These are phyloP conservation scores for Excoecaria cochinchinensis DNA, from an alignment of 345 rosid genomes.

Conservation along the genomic window DNA sequence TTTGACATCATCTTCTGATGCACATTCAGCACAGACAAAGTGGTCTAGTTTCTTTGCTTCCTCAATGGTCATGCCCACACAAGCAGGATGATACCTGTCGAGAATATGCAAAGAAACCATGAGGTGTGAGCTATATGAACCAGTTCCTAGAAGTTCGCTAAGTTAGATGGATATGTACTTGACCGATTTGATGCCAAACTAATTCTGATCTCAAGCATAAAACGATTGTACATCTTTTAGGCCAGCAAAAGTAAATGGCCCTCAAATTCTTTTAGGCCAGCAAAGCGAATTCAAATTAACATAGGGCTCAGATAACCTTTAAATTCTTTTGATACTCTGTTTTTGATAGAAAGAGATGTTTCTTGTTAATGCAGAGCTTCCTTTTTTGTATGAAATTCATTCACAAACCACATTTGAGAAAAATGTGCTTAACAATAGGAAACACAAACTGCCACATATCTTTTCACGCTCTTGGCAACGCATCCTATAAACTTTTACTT, in stretches of 20 bases:
- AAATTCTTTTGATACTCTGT: not conserved
- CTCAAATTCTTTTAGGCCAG: not conserved
- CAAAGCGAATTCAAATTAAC: not conserved
- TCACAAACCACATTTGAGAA: not conserved
- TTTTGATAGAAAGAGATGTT: not conserved
- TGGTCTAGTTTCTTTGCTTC: constrained; percentile 76
- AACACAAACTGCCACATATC: not conserved
- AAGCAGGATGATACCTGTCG: constrained; percentile 86
- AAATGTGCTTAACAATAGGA: not conserved
- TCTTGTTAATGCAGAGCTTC: not conserved
- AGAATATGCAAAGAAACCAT: constrained; percentile 11
- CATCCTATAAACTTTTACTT: not conserved
- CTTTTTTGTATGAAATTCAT: not conserved
- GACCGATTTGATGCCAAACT: not conserved
- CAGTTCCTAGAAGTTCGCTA: not conserved
- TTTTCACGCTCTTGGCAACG: not conserved
- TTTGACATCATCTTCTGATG: constrained; percentile 52
- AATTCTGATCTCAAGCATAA: not conserved
- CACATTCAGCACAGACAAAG: constrained; percentile 73
- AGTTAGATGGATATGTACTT: not conserved
- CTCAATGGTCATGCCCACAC: constrained; percentile 79
- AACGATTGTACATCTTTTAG: not conserved
- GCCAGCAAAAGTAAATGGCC: not conserved
- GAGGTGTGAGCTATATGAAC: not conserved
- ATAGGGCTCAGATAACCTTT: not conserved